A percentile compares a stretch with the other conserved stretches of the same genome.
phyloP scores from a whole-genome alignment of 2,329 filamentous ascomycete genomes.

The Onygena corvina region DNA sequence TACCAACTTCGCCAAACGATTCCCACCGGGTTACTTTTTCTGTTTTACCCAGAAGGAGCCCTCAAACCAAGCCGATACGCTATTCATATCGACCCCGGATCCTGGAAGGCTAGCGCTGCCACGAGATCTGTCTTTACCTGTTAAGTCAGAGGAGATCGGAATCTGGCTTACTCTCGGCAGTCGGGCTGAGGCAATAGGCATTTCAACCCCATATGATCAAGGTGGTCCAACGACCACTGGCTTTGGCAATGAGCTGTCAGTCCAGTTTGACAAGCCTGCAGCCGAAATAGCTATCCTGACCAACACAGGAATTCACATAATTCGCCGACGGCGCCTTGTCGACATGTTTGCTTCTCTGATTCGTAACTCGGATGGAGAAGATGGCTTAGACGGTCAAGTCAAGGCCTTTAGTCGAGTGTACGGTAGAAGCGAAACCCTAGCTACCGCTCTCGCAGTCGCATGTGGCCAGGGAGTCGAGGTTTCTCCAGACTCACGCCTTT shows the following conservation, averaged over 20 bases:
- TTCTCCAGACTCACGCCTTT: constrained; percentile 55
- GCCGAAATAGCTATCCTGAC: constrained; percentile 85
- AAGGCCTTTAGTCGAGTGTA: constrained; percentile 76
- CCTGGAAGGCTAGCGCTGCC: constrained; percentile 63
- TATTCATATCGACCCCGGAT: constrained; percentile 83
- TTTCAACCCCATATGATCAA: constrained; percentile 60
- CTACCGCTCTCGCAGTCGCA: constrained; percentile 83
- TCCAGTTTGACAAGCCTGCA: constrained; percentile 78
- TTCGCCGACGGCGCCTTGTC: constrained; percentile 71
- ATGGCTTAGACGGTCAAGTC: constrained; percentile 69
- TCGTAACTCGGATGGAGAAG: constrained; percentile 54
- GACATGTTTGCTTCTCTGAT: constrained; percentile 83
- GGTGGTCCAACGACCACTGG: constrained; percentile 57
- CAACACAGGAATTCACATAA: constrained; percentile 76
- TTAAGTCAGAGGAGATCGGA: constrained; percentile 63
- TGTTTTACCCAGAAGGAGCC: constrained; percentile 60
- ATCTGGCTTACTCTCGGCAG: constrained; percentile 67
- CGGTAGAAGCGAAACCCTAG: constrained; percentile 76
- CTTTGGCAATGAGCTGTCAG: constrained; percentile 88
- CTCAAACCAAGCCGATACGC: constrained; percentile 47
- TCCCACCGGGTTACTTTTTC: constrained; percentile 82
- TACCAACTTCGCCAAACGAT: constrained; percentile 40
- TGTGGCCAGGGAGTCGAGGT: constrained; percentile 85
- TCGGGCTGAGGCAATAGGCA: constrained; percentile 63
- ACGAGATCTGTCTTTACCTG: constrained; percentile 41